A percentile compares a stretch with the other conserved stretches of the same genome.
These are phyloP conservation scores for Echinochloa phyllopogon DNA, from an alignment of 176 grass and related monocot species.

Conservation along the genomic window DNA sequence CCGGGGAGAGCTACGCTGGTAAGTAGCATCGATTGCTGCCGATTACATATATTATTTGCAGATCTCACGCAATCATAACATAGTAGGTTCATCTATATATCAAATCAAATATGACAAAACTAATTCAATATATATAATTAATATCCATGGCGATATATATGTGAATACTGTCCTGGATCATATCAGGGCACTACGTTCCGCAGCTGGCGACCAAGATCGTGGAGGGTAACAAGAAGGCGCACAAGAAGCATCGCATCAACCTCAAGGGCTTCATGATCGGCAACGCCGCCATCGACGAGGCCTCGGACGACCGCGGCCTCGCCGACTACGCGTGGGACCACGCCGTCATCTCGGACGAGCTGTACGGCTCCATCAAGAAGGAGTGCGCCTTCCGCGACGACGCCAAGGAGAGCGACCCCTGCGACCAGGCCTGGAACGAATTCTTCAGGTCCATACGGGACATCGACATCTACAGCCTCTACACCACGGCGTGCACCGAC, in stretches of 20 bases:
- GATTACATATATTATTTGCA: background rate
- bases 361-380: conserved; percentile 58
- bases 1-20: conserved; percentile 93
- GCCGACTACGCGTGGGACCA: conserved; percentile 88
- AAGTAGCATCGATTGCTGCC: background rate
- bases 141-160: too few species aligned
- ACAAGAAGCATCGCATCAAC: conserved; percentile 61
- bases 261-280: conserved; percentile 97
- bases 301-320: conserved; percentile 72
- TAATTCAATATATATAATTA: too few species aligned
- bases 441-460: conserved; percentile 59
- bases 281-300: conserved; percentile 75
- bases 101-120: background rate
- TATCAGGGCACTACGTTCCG: conserved; percentile 79
- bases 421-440: conserved; percentile 36
- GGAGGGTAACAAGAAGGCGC: conserved; percentile 54
- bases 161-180: too few species aligned
- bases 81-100: background rate
- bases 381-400: conserved; percentile 65
- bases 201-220: conserved; percentile 79
- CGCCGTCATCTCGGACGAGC: conserved; percentile 75
- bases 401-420: conserved; percentile 24
- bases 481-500: conserved; percentile 63
- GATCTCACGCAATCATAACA: background rate
- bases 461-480: conserved; percentile 97